Evolutionary conservation across 768 basidiomycete species (phyloP).

Genomic region (Pleurotus tuoliensis): DNA sequence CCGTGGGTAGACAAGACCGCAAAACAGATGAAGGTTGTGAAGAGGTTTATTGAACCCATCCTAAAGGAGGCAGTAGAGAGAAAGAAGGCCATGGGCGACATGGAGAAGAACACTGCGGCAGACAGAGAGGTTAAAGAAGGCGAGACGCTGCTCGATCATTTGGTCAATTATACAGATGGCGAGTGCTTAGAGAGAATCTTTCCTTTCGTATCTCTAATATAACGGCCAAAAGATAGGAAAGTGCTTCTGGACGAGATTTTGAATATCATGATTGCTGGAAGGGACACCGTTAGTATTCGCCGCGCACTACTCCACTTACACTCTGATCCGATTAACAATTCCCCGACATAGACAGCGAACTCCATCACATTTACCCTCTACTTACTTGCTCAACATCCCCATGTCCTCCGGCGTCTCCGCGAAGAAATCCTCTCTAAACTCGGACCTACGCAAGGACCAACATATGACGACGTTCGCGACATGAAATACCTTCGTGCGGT

Average conservation of each 20-base stretch:
- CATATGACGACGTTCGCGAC: constrained; percentile 24
- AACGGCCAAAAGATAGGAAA: constrained; percentile 24
- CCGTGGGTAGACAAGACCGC: constrained; percentile 46
- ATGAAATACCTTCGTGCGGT: constrained; percentile 39
- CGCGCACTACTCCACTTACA: too few species aligned
- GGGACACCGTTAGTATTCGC: constrained; percentile 42
- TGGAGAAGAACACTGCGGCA: constrained; percentile 20
- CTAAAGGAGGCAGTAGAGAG: constrained; percentile 41
- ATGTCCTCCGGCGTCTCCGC: constrained; percentile 23
- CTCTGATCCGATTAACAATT: not conserved
- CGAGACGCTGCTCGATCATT: constrained; percentile 47
- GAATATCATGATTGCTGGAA: constrained; percentile 54
- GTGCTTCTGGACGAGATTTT: constrained; percentile 46
- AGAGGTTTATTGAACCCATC: constrained; percentile 51
- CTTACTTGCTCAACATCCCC: constrained; percentile 23
- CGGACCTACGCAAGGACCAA: constrained; percentile 23
- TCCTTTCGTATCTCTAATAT: not conserved
- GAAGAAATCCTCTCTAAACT: constrained; percentile 24
- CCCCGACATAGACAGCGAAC: constrained; percentile 20
- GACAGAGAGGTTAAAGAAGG: constrained; percentile 35
- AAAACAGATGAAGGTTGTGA: constrained; percentile 42
- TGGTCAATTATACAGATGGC: constrained; percentile 55
- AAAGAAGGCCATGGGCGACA: constrained; percentile 23
- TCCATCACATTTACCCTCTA: constrained; percentile 25
- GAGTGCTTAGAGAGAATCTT: constrained; percentile 1